These are phyloP conservation scores for Schrenkiella parvula DNA, from an alignment of 345 rosid genomes.

Conservation along the genomic window DNA sequence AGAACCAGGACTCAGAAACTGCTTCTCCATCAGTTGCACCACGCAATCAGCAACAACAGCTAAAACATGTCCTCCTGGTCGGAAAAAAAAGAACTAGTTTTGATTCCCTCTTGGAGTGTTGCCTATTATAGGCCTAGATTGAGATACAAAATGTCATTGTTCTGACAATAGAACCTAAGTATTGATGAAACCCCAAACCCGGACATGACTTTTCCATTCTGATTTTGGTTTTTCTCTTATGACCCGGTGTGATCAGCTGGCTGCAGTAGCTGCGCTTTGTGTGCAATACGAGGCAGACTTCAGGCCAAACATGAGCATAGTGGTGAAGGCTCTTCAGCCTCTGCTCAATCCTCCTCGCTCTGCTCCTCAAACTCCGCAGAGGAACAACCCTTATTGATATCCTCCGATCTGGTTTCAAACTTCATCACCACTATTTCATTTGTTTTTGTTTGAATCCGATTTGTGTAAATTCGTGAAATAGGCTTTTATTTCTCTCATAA, in stretches of 20 bases:
- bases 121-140: conserved; percentile 2
- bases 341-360: conserved; percentile 60
- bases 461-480: conserved; percentile 34
- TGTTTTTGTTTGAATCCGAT: conserved; percentile 29
- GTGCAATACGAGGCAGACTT: conserved; percentile 77
- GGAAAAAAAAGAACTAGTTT: not conserved
- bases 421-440: conserved; percentile 29
- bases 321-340: conserved; percentile 72
- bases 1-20: not conserved
- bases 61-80: not conserved
- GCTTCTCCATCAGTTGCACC: not conserved
- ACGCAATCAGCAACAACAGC: not conserved
- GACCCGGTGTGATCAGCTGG: conserved; percentile 39
- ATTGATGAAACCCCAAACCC: not conserved
- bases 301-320: conserved; percentile 75
- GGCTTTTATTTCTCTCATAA: conserved; percentile 14
- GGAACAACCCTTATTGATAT: conserved; percentile 28
- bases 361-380: conserved; percentile 35
- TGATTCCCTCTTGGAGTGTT: not conserved
- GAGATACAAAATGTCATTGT: not conserved
- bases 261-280: conserved; percentile 73
- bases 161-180: not conserved
- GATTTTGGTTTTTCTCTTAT: not conserved
- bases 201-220: not conserved
- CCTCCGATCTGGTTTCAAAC: not conserved